Percentiles rank a stretch among this genome's conserved stretches.
Evolutionary conservation across 2,329 filamentous ascomycete species (phyloP).

Genomic region (Pseudogymnoascus sp.): DNA sequence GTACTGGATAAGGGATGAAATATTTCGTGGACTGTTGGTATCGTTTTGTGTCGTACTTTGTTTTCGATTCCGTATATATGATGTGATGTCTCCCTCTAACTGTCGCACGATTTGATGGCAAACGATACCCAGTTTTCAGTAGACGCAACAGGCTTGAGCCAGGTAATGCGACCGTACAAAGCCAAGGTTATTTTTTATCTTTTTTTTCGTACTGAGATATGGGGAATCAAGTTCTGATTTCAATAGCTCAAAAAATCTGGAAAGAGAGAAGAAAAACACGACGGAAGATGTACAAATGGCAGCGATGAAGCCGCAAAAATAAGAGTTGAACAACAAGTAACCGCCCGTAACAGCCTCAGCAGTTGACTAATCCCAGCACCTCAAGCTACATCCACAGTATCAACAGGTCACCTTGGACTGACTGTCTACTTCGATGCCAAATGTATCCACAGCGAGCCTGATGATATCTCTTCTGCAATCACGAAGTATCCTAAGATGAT

Average conservation of each 20-base stretch:
- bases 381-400: background rate
- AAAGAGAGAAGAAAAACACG: slow-evolving; percentile 23
- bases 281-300: slow-evolving; percentile 7
- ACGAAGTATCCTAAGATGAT: background rate
- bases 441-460: slow-evolving; percentile 7
- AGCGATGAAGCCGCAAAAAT: slow-evolving; percentile 7
- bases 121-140: slow-evolving; percentile 22
- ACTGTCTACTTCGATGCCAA: slow-evolving; percentile 6
- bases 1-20: slow-evolving; percentile 6
- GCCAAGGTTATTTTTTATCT: slow-evolving; percentile 29
- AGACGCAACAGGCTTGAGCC: slow-evolving; percentile 19
- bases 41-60: background rate
- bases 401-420: background rate
- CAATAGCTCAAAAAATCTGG: slow-evolving; percentile 28
- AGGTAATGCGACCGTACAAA: slow-evolving; percentile 28
- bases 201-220: slow-evolving; percentile 31
- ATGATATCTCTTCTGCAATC: slow-evolving; percentile 4
- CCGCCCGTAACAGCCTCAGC: slow-evolving; percentile 8
- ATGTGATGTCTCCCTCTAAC: background rate
- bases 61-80: background rate
- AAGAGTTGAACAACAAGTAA: slow-evolving; percentile 7
- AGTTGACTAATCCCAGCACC: slow-evolving; percentile 6
- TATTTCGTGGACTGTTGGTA: slow-evolving; percentile 11
- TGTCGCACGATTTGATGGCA: slow-evolving; percentile 14
- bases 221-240: slow-evolving; percentile 33